phyloP scores from a whole-genome alignment of 2,329 filamentous ascomycete species.

The Cladosporium sp. region DNA sequence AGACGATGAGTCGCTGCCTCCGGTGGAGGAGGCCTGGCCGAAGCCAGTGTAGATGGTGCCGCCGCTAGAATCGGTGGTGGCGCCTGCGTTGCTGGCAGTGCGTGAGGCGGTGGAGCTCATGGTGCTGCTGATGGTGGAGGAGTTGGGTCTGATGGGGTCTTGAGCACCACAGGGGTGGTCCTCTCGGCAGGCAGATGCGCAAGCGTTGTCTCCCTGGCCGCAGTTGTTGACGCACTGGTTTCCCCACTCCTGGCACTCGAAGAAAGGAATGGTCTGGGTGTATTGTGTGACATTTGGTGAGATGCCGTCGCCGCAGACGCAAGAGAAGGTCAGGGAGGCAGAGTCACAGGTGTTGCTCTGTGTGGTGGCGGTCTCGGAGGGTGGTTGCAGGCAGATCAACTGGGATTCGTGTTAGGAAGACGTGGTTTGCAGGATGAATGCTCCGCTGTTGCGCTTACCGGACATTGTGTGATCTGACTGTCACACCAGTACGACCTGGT shows the following conservation, averaged over 20 bases:
- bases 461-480: slow-evolving; percentile 61
- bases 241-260: slow-evolving; percentile 67
- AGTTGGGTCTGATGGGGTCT: slow-evolving; percentile 58
- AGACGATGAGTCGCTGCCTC: background rate
- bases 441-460: slow-evolving; percentile 34
- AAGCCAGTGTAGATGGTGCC: slow-evolving; percentile 43
- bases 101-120: slow-evolving; percentile 36
- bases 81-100: slow-evolving; percentile 29
- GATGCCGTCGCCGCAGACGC: slow-evolving; percentile 64
- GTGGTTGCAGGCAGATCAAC: slow-evolving; percentile 62
- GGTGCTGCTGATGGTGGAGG: slow-evolving; percentile 46
- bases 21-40: slow-evolving; percentile 27
- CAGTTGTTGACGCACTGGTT: slow-evolving; percentile 58
- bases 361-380: slow-evolving; percentile 42
- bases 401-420: background rate
- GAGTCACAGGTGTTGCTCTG: slow-evolving; percentile 64
- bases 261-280: slow-evolving; percentile 74
- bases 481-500: slow-evolving; percentile 55
- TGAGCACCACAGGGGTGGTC: slow-evolving; percentile 70
- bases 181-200: slow-evolving; percentile 57
- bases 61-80: slow-evolving; percentile 29
- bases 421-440: background rate
- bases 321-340: slow-evolving; percentile 63
- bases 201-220: slow-evolving; percentile 49
- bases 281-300: slow-evolving; percentile 72